Evolutionary conservation across 306 rosid genomes (phyloP), one percentile per base, ranked within the genome.

Genomic region (Cicer yamashitae): DNA sequence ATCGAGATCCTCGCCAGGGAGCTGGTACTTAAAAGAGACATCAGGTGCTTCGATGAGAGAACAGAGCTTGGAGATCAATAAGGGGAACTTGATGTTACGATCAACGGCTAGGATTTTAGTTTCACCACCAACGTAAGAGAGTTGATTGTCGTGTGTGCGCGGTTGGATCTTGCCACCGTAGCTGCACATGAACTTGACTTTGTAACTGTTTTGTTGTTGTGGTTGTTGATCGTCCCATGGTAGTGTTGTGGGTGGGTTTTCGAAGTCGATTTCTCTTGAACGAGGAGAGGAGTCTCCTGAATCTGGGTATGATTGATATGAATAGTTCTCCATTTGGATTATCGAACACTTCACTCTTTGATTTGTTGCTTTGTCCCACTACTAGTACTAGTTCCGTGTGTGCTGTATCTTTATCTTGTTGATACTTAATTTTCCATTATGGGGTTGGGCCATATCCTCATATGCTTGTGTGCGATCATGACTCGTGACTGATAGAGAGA

Each of bases 161-260:
- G 98, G 98, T 17, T 87, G 93, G 90, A 94, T 94, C 87, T 94
- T 94, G 2, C 98, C 98, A 61, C 96, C 96, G 52, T 94, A 94
- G 85, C 96, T 90, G 73, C 96, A 94, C 96, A 94, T 91, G 83
- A 94, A 87, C 72, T 91, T 94, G 40, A 79, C 93, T 70, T 88
- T 90, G 86, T 91, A 91, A 75, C 65, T 50, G 6, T 7, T 4
- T 60, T 30, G 66, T 59, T 56, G 22, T 22, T 22, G 65, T 46
- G 12, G 52, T 60, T 59, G 66, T 2, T 83, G 88, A 1, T 93
- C 94, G 37, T 94, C 96, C 97, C 96, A 91, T 4, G 97, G 93
- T 1, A 94, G 86, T 0, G 96, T 86, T 53, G 94, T 91, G 0
- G 96, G 91, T 0, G 96, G 90, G 56, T 88, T 94, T 22, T 94